phyloP scores from a whole-genome alignment of 2,329 filamentous ascomycete species.

The Bipolaris oryzae region DNA sequence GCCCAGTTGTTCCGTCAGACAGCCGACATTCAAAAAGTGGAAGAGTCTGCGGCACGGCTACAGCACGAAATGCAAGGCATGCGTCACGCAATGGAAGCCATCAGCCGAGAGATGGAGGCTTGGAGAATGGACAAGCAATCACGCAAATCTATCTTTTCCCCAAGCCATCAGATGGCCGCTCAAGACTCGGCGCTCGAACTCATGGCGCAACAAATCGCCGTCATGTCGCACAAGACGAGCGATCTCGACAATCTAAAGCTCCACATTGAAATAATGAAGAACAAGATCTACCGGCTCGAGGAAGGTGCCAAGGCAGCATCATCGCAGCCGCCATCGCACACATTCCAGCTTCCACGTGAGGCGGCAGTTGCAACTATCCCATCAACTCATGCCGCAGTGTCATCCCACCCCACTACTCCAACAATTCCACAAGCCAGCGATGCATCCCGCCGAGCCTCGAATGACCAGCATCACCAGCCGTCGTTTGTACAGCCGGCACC shows the following conservation, averaged over 20 bases:
- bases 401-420: neutral
- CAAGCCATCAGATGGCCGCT: conserved; percentile 17
- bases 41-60: conserved; percentile 48
- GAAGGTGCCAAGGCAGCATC: conserved; percentile 27
- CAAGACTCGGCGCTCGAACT: conserved; percentile 53
- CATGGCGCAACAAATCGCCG: conserved; percentile 50
- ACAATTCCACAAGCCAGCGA: neutral
- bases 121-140: conserved; percentile 26
- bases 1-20: conserved; percentile 36
- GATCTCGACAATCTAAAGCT: conserved; percentile 56
- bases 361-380: neutral
- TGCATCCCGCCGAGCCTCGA: conserved; percentile 3
- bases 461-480: conserved; percentile 5
- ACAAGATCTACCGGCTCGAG: conserved; percentile 51
- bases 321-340: conserved; percentile 11
- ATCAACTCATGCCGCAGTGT: neutral
- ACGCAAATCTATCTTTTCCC: neutral
- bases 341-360: conserved; percentile 18
- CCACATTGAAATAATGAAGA: conserved; percentile 56
- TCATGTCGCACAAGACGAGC: conserved; percentile 51
- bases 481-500: conserved; percentile 9
- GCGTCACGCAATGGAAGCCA: conserved; percentile 43
- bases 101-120: conserved; percentile 44
- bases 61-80: conserved; percentile 51
- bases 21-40: conserved; percentile 48